Conservation (phyloP, 1,284 basidiomycete species). For the Trichosporon faecale region DNA sequence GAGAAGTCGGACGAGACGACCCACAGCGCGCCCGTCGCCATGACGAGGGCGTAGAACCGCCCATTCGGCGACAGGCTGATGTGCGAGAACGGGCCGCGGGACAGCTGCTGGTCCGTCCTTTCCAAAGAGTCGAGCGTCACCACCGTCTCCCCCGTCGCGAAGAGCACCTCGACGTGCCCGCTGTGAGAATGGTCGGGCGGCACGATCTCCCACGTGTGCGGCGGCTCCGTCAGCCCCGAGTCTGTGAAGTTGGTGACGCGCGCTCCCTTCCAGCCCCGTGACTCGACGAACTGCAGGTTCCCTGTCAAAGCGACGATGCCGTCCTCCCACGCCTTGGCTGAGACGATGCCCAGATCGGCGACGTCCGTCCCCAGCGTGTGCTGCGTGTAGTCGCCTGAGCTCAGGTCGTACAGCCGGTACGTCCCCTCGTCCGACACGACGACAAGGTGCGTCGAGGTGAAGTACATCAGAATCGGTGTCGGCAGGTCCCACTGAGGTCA, state of each 20-base stretch:
- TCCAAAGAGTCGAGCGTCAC: conserved; percentile 81
- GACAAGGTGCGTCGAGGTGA: conserved; percentile 64
- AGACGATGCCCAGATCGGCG: conserved; percentile 76
- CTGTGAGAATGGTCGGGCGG: conserved; percentile 81
- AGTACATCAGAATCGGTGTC: conserved; percentile 42
- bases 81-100: conserved; percentile 80
- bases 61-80: conserved; percentile 89
- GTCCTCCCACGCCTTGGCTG: conserved; percentile 77
- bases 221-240: conserved; percentile 68
- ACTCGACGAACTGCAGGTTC: conserved; percentile 72
- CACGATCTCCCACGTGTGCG: conserved; percentile 77
- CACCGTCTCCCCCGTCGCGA: conserved; percentile 72
- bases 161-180: conserved; percentile 77
- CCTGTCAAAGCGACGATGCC: conserved; percentile 84
- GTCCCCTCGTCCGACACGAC: conserved; percentile 88
- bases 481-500: conserved; percentile 43
- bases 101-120: conserved; percentile 75
- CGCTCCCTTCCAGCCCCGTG: conserved; percentile 77
- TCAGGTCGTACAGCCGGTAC: conserved; percentile 83
- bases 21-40: conserved; percentile 70
- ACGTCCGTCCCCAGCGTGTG: conserved; percentile 81
- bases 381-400: conserved; percentile 70
- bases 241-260: conserved; percentile 63
- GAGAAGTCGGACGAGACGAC: conserved; percentile 92
- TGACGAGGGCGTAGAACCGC: conserved; percentile 82